phyloP scores from a whole-genome alignment of 192 early-diverging fungal genomes.

The Spizellomyces sp. region DNA sequence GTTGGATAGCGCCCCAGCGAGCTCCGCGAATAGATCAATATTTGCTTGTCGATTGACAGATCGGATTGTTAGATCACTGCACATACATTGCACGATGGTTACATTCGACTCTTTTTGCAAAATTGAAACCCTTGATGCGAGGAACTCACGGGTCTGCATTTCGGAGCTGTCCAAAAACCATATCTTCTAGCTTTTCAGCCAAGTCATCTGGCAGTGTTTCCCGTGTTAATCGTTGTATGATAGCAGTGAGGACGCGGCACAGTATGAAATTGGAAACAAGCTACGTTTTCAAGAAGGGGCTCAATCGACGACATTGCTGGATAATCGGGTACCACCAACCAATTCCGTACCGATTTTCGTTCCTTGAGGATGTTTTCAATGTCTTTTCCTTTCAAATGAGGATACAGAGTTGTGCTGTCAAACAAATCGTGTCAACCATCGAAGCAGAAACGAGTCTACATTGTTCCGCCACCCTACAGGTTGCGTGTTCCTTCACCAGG shows the following conservation, averaged over 20 bases:
- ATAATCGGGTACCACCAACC: neutral
- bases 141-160: constrained; percentile 80
- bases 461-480: constrained; percentile 28
- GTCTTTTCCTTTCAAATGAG: constrained; percentile 44
- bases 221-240: constrained; percentile 73
- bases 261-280: constrained; percentile 71
- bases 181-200: constrained; percentile 87
- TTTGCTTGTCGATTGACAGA: constrained; percentile 84
- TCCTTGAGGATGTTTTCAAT: constrained; percentile 61
- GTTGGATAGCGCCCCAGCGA: constrained; percentile 90
- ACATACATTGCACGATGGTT: neutral
- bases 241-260: constrained; percentile 83
- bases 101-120: too few species aligned
- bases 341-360: constrained; percentile 58
- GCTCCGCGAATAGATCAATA: constrained; percentile 85
- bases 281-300: neutral
- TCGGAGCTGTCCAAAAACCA: constrained; percentile 88
- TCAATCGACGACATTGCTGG: neutral
- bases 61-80: constrained; percentile 42
- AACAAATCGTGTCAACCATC: too few species aligned
- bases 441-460: too few species aligned
- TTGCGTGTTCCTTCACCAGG: constrained; percentile 30
- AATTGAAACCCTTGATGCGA: neutral
- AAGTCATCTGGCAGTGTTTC: constrained; percentile 78
- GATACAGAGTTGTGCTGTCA: constrained; percentile 9